A percentile compares a stretch with the other conserved stretches of the same genome.
Evolutionary conservation across 192 early-diverging fungal species (phyloP).

Genomic region (Coemansia sp.): DNA sequence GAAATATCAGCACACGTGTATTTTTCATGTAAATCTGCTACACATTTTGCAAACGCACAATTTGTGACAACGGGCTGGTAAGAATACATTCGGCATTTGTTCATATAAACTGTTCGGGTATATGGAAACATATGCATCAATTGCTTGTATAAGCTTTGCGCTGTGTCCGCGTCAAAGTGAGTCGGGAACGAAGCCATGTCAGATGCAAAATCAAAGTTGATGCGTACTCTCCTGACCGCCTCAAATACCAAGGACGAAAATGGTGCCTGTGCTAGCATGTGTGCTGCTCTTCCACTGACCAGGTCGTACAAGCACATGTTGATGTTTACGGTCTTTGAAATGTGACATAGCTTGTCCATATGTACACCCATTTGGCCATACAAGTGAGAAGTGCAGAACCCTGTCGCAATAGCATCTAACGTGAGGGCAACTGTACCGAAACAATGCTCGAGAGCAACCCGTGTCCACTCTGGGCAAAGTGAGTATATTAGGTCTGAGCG

Average conservation of each 20-base stretch:
- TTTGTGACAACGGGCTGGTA: neutral
- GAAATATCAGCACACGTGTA: neutral
- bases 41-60: neutral
- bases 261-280: neutral
- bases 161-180: neutral
- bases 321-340: conserved; percentile 1
- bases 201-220: neutral
- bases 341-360: neutral
- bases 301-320: neutral
- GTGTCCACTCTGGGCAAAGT: neutral
- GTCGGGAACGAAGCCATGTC: neutral
- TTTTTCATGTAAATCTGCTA: neutral
- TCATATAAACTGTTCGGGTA: neutral
- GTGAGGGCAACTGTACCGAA: neutral
- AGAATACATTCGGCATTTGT: neutral
- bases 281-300: neutral
- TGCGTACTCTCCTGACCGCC: conserved; percentile 1
- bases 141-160: neutral
- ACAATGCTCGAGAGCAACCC: conserved; percentile 1
- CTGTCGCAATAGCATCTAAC: neutral
- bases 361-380: neutral
- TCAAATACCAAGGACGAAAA: conserved; percentile 5
- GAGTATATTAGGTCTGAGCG: conserved; percentile 4
- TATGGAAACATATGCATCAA: neutral
- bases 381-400: neutral